A percentile compares a stretch with the other conserved stretches of the same genome.
Evolutionary conservation across 2,329 filamentous ascomycete genomes (phyloP).

Genomic region (Penicillium sp.): DNA sequence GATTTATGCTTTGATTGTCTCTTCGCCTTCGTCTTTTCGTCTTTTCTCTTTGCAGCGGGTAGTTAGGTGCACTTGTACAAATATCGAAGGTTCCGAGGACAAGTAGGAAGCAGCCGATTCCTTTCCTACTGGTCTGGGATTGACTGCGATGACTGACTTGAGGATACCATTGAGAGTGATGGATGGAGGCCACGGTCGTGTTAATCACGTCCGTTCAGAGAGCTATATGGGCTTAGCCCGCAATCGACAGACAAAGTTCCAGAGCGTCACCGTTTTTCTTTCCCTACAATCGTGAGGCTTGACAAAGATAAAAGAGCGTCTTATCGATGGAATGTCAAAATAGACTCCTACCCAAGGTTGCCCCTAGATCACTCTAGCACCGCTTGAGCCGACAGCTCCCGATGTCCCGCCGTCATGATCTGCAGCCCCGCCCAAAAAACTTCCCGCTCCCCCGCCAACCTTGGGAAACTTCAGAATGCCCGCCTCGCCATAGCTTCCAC

Average conservation of each 20-base stretch:
- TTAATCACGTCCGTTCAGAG: conserved; percentile 1
- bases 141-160: background rate
- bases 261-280: background rate
- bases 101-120: background rate
- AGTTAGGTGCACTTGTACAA: conserved; percentile 5
- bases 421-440: conserved; percentile 26
- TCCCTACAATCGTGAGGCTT: background rate
- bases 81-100: conserved; percentile 7
- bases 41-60: background rate
- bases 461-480: background rate
- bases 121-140: background rate
- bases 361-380: background rate
- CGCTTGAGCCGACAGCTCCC: background rate
- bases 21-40: background rate
- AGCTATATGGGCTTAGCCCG: background rate
- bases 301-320: background rate
- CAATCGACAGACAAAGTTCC: background rate
- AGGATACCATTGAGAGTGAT: background rate
- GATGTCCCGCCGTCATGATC: conserved; percentile 22
- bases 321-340: background rate
- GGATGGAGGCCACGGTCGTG: conserved; percentile 1
- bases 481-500: background rate
- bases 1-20: conserved; percentile 1
- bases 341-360: background rate
- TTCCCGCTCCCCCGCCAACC: conserved; percentile 16